Conservation (phyloP, 495 filamentous ascomycete species). For the Bacidia gigantensis region DNA sequence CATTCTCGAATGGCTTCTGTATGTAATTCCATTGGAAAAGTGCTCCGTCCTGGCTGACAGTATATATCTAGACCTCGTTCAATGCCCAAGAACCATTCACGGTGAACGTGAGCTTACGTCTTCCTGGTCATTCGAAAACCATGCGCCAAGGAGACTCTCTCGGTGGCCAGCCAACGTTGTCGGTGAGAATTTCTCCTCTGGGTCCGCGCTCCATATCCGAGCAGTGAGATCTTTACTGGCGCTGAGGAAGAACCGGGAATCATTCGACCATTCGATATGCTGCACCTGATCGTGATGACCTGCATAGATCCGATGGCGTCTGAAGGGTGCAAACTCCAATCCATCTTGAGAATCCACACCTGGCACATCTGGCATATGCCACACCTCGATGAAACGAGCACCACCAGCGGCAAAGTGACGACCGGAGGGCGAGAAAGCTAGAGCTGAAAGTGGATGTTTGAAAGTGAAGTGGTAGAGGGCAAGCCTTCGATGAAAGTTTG, state of each 20-base stretch:
- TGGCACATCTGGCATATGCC: conserved; percentile 85
- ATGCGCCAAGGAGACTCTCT: conserved; percentile 73
- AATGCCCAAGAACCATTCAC: conserved; percentile 35
- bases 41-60: conserved; percentile 53
- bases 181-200: conserved; percentile 75
- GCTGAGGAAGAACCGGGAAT: conserved; percentile 87
- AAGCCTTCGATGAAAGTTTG: conserved; percentile 72
- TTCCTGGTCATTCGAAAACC: conserved; percentile 90
- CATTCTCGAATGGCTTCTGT: conserved; percentile 30
- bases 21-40: conserved; percentile 53
- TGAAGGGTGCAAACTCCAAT: conserved; percentile 88
- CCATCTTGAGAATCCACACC: conserved; percentile 64
- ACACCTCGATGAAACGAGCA: conserved; percentile 77
- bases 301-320: conserved; percentile 69
- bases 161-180: conserved; percentile 82
- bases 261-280: conserved; percentile 82
- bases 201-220: conserved; percentile 83
- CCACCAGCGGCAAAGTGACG: conserved; percentile 77
- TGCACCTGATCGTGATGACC: conserved; percentile 80
- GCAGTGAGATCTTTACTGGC: conserved; percentile 84
- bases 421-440: conserved; percentile 86
- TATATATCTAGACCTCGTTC: conserved; percentile 56
- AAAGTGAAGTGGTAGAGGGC: conserved; percentile 90
- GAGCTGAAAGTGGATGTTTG: conserved; percentile 62
- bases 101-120: conserved; percentile 26